Percentiles rank a stretch among this genome's conserved stretches.
Conservation (phyloP, 768 basidiomycete genomes). For the Collybiopsis luxurians region DNA sequence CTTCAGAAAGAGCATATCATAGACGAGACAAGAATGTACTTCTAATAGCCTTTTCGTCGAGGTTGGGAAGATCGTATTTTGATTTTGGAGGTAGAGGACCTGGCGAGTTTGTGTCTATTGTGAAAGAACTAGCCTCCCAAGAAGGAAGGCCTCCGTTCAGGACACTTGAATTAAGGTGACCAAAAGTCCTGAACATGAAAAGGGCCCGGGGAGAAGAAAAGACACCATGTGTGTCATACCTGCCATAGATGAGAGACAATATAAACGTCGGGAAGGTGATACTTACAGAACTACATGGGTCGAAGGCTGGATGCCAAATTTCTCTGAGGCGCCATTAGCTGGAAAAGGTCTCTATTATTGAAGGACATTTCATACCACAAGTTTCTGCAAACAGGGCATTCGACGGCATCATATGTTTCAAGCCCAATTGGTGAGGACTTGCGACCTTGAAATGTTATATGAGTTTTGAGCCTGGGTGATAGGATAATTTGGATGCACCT, state of each 20-base stretch:
- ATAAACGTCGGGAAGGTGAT: conserved; percentile 2
- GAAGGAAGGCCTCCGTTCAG: conserved; percentile 91
- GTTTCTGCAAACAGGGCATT: conserved; percentile 68
- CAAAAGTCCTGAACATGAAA: conserved; percentile 93
- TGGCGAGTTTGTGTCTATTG: conserved; percentile 41
- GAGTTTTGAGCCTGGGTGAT: no score
- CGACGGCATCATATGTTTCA: conserved; percentile 94
- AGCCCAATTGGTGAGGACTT: conserved; percentile 67
- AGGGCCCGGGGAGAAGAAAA: conserved; percentile 92
- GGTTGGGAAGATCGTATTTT: conserved; percentile 50
- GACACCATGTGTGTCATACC: conserved; percentile 88
- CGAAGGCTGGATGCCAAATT: conserved; percentile 66
- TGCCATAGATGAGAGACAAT: conserved; percentile 23
- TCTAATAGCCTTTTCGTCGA: conserved; percentile 51
- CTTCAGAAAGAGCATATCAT: not conserved
- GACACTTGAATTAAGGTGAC: conserved; percentile 82
- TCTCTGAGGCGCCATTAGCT: conserved; percentile 35
- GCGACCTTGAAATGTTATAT: conserved; percentile 35
- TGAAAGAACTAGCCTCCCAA: conserved; percentile 68
- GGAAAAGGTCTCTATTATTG: not conserved
- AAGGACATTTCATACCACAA: conserved; percentile 56
- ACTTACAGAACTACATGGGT: conserved; percentile 83
- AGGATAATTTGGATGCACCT: no score
- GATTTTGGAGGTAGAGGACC: conserved; percentile 20
- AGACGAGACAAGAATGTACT: conserved; percentile 30